phyloP scores from a whole-genome alignment of 345 rosid species.

The Alliaria petiolata region DNA sequence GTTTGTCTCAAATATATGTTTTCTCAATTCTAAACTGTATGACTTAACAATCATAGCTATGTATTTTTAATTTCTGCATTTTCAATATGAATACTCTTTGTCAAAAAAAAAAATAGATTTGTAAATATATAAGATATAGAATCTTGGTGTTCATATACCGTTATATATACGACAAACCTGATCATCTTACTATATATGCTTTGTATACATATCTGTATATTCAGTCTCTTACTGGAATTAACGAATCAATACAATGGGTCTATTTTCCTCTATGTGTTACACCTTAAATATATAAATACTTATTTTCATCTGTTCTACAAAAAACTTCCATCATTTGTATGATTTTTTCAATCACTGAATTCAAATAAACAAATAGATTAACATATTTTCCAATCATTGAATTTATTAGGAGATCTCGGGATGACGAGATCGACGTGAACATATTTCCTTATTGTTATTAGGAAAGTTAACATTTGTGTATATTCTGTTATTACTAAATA shows the following conservation, averaged over 20 bases:
- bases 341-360: conserved; percentile 6
- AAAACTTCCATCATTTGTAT: background rate
- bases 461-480: too few relatives aligned
- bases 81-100: too few relatives aligned
- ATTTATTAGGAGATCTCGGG: too few relatives aligned
- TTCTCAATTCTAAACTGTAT: too few relatives aligned
- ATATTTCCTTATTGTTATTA: too few relatives aligned
- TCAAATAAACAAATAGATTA: background rate
- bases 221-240: background rate
- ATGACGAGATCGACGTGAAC: too few relatives aligned
- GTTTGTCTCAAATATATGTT: too few relatives aligned
- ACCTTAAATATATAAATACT: background rate
- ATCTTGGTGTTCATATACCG: conserved; percentile 17
- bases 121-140: background rate
- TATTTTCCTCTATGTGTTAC: background rate
- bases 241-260: background rate
- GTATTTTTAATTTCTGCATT: too few relatives aligned
- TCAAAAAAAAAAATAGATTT: background rate
- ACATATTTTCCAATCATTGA: background rate
- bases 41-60: too few relatives aligned
- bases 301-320: background rate
- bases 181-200: too few relatives aligned
- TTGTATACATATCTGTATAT: too few relatives aligned
- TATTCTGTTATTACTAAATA: too few relatives aligned
- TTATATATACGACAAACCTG: background rate